Percentiles rank a stretch among this genome's conserved stretches.
Evolutionary conservation across 345 rosid genomes (phyloP).

Genomic region (Theobroma cacao): DNA sequence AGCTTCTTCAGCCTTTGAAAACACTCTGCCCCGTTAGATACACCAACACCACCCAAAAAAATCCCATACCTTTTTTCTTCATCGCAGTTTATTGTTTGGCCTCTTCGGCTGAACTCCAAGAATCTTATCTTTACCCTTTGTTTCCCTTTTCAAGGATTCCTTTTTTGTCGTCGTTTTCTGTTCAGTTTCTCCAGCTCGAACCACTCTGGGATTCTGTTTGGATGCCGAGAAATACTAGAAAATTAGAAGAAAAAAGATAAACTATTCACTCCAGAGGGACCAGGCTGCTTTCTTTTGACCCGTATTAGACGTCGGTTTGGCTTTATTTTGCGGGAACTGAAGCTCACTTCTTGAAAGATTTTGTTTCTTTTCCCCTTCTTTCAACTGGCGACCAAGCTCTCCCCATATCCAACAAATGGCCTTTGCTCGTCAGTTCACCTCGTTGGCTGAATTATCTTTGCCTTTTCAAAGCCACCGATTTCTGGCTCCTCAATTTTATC

Average conservation of each 20-base stretch:
- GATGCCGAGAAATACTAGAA: constrained; percentile 10
- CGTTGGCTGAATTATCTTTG: constrained; percentile 35
- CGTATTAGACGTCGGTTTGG: constrained; percentile 1
- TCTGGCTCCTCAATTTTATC: constrained; percentile 18
- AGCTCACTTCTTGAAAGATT: not conserved
- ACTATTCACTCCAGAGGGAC: not conserved
- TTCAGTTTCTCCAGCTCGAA: not conserved
- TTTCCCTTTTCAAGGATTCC: constrained; percentile 3
- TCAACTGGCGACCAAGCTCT: not conserved
- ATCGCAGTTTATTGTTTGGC: not conserved
- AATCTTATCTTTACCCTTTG: not conserved
- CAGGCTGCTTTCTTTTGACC: not conserved
- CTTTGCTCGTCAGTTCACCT: constrained; percentile 32
- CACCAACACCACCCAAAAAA: constrained; percentile 6
- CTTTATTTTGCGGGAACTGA: not conserved
- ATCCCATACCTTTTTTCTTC: not conserved
- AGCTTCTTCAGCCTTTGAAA: not conserved
- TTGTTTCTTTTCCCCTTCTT: not conserved
- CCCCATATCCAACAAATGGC: constrained; percentile 32
- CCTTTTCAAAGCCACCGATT: constrained; percentile 20
- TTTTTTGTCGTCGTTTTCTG: not conserved
- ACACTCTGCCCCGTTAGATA: not conserved
- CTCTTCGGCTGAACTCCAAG: not conserved
- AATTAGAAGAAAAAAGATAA: not conserved
- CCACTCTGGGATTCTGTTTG: constrained; percentile 10